Conservation (phyloP, 192 early-diverging fungal species). For the Dissophora globulifera region DNA sequence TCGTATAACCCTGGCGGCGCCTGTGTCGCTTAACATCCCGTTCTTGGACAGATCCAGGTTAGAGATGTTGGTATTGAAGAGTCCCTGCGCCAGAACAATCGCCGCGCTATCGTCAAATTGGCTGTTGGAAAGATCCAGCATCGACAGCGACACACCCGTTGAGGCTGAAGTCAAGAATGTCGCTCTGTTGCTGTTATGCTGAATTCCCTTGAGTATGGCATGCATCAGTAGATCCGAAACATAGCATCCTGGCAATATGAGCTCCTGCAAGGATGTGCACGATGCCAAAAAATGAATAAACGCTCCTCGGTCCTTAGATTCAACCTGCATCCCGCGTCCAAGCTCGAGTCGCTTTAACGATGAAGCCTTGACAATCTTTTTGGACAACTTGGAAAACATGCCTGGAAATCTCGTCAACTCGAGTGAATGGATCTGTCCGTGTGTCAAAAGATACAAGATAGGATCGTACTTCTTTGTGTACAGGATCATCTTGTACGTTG, state of each 20-base stretch:
- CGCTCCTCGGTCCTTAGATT: constrained; percentile 5
- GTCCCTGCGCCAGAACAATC: constrained; percentile 41
- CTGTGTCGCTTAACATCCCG: constrained; percentile 25
- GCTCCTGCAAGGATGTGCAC: constrained; percentile 30
- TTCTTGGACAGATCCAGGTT: constrained; percentile 44
- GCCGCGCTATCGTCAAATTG: constrained; percentile 34
- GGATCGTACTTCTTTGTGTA: constrained; percentile 54
- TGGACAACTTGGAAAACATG: constrained; percentile 27
- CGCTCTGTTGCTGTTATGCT: too few species aligned
- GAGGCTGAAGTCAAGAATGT: neutral
- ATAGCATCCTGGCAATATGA: constrained; percentile 24
- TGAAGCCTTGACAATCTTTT: constrained; percentile 20
- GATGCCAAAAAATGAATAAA: constrained; percentile 22
- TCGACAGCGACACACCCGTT: neutral
- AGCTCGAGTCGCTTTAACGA: constrained; percentile 29
- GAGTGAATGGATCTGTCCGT: constrained; percentile 37
- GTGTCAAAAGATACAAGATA: constrained; percentile 27
- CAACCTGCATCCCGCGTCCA: constrained; percentile 30
- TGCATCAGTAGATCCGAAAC: constrained; percentile 24
- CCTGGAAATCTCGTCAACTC: constrained; percentile 30
- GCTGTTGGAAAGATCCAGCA: constrained; percentile 31
- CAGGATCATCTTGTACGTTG: too few species aligned
- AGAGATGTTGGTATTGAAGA: constrained; percentile 37
- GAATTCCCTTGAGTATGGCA: constrained; percentile 23
- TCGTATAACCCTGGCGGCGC: constrained; percentile 37